Percentiles rank a stretch among this genome's conserved stretches.
phyloP scores from a whole-genome alignment of 73 alveolate species.

The Effrenium voratum region DNA sequence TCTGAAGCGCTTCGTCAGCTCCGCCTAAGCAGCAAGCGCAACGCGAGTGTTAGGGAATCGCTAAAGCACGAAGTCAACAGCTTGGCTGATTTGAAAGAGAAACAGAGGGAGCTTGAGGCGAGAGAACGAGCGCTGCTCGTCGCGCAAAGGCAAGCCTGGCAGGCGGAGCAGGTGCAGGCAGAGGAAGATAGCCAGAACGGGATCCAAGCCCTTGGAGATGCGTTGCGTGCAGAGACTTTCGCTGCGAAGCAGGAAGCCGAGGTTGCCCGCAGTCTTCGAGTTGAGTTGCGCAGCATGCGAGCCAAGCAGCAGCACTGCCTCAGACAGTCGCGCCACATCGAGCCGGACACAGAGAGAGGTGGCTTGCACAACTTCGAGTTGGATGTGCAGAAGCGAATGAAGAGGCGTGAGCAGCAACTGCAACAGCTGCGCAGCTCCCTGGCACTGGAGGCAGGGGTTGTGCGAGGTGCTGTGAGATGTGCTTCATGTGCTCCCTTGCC shows the following conservation, averaged over 20 bases:
- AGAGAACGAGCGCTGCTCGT: not conserved
- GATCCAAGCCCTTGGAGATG: not conserved
- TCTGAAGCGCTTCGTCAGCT: not conserved
- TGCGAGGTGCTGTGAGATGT: not conserved
- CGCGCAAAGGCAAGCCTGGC: not conserved
- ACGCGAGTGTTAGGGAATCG: slow-evolving; percentile 38
- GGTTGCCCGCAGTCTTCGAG: slow-evolving; percentile 10
- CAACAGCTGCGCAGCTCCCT: slow-evolving; percentile 31
- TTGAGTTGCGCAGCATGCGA: slow-evolving; percentile 44
- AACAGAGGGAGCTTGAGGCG: not conserved
- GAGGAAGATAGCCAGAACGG: not conserved
- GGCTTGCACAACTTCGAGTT: not conserved
- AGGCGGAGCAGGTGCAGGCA: not conserved
- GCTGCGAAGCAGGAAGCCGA: slow-evolving; percentile 6
- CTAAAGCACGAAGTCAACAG: not conserved
- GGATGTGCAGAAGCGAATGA: slow-evolving; percentile 27
- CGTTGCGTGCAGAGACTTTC: not conserved
- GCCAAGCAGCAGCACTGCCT: slow-evolving; percentile 57
- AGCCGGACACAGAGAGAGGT: not conserved
- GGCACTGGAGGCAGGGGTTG: not conserved
- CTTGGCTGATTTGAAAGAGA: slow-evolving; percentile 35
- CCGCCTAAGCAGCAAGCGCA: not conserved
- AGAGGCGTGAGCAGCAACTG: slow-evolving; percentile 55
- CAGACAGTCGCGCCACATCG: slow-evolving; percentile 10
- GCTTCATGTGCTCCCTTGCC: too few species aligned